Base-by-base conservation (phyloP, 495 filamentous ascomycete genomes). In the Xylaria sp. region DNA sequence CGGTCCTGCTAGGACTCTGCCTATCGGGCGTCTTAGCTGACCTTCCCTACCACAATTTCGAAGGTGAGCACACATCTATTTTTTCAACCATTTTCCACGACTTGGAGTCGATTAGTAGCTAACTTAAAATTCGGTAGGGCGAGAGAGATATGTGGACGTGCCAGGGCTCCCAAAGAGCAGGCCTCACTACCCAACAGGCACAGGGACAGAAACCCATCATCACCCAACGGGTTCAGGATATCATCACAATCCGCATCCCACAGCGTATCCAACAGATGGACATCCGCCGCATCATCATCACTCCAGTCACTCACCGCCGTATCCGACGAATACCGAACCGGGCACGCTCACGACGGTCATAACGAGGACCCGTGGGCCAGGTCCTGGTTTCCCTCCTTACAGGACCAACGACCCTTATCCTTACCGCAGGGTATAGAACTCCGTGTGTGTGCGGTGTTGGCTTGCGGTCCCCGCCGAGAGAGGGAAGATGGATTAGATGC, bases 1-100 rank as follows among this genome's bases (percentile, higher is more conserved):
- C 73, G 0, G 24, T 71, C 55, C 14, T 74, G n/a, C 19, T 75
- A 14, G 61, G 71, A 50, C 19, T 77, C 67, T 73, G 73, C 67
- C 52, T 75, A 5, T 66, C 73, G 14, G 67, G 71, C 44, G 75
- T 71, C 31, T 57, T 71, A 41, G 75, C 75, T 35, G 67, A 71
- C 8, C 59, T 75, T 0, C 74, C 74, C 5, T 76, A 67, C 58
- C 66, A 52, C 12, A 67, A 41, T 52, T 37, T 48, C 57, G 71
- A 75, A 77, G 26, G 68, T 61, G 24, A 14, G 41, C 40, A 15
- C 12, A 68, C 40, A 52, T 8, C 14, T n/a, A 24, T n/a, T 26
- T 5, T 14, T 14, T n/a, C n/a, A n/a, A n/a, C n/a, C n/a, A n/a
- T n/a, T n/a, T n/a, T n/a, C n/a, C n/a, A 12, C 37, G 24, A 50